phyloP scores from a whole-genome alignment of 768 basidiomycete species.

The Agaricus subrufescens region DNA sequence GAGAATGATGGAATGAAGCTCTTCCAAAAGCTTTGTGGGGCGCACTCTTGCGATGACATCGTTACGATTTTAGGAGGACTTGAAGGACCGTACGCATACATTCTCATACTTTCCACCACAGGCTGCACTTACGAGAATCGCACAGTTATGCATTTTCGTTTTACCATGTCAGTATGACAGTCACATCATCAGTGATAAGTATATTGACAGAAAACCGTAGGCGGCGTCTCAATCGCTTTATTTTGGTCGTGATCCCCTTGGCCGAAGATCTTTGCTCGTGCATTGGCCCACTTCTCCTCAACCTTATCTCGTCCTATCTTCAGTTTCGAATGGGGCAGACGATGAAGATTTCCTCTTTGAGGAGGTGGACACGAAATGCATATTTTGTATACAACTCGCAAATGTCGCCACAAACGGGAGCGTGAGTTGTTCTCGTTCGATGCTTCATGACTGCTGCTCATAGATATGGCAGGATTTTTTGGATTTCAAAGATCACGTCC shows the following conservation, averaged over 20 bases:
- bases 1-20: conserved; percentile 74
- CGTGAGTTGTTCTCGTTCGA: conserved; percentile 10
- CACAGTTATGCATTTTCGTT: conserved; percentile 76
- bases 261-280: conserved; percentile 78
- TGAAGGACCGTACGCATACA: conserved; percentile 74
- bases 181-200: neutral
- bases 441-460: neutral
- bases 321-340: conserved; percentile 52
- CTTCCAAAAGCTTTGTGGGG: conserved; percentile 28
- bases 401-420: conserved; percentile 5
- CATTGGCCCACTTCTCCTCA: conserved; percentile 45
- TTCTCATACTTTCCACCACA: neutral
- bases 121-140: neutral
- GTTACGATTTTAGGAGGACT: conserved; percentile 48
- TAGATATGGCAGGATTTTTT: neutral
- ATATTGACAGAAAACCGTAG: conserved; percentile 25
- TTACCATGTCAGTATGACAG: conserved; percentile 52
- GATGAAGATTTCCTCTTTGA: conserved; percentile 42
- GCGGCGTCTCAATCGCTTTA: conserved; percentile 43
- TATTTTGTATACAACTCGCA: conserved; percentile 50
- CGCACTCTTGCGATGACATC: conserved; percentile 36
- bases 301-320: conserved; percentile 60
- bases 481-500: neutral
- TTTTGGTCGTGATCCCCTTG: conserved; percentile 81
- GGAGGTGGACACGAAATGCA: conserved; percentile 55